Base-by-base conservation (phyloP, 2,329 filamentous ascomycete genomes). In the Albophoma yamanashiensis region DNA sequence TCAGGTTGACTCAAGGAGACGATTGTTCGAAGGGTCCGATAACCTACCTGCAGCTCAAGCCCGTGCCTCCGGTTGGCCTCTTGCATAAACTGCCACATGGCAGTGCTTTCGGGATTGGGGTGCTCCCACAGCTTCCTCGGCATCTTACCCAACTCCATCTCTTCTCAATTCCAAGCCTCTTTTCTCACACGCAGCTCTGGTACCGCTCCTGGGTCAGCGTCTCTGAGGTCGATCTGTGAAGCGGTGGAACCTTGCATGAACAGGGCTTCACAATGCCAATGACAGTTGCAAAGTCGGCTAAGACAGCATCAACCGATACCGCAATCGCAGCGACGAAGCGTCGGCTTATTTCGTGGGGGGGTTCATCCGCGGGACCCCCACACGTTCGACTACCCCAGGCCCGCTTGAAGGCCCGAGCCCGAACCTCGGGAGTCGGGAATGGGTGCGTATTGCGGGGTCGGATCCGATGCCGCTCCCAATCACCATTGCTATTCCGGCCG, bases 101-200 rank as follows among this genome's bases (percentile, higher is more conserved):
- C 73, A 1, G 88, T 90, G 62, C 76, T 78, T 67, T 82, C 69
- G 20, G 85, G 85, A 64, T 83, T 69, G 1, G 84, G 79, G 66
- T 88, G 86, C 72, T 87, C 83, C 87, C 87, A 89, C 59, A 89
- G 79, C 76, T 88, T 88, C 60, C 82, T 76, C 6, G 83, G 84
- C 58, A 78, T 67, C 58, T 67, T 70, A 43, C 66, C 64, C 14
- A 70, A 58, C 53, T 71, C 70, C 71, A 74, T 76, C 7, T 14
- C 20, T 42, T 50, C 63, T 25, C 5, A 3, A 7, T 22, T 40
- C 5, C 34, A 31, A 22, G 12, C 31, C 31, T 31, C 27, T 31
- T 31, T 31, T n/a, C n/a, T n/a, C n/a, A n/a, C 27, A 31, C 27
- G 27, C 3, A 31, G 5, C 27, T 3, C 27, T 31, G 27, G 27